These are phyloP conservation scores for Tetracladium maxilliforme DNA, from an alignment of 2,329 filamentous ascomycete species.

Conservation along the genomic window DNA sequence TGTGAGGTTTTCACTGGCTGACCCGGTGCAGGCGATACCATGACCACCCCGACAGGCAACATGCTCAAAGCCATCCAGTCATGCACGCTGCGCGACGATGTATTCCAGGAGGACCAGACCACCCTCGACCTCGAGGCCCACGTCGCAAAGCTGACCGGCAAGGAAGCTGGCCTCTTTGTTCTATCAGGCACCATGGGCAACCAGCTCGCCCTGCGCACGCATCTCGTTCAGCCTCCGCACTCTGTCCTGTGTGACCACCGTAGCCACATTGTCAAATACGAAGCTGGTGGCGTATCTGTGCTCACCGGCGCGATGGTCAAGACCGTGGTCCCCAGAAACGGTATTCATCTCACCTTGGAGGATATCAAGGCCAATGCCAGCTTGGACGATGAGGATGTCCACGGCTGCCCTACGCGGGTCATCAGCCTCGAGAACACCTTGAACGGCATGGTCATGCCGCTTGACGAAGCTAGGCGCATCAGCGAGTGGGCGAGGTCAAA, in stretches of 20 bases:
- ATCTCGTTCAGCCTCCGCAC: slow-evolving; percentile 68
- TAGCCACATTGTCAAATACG: slow-evolving; percentile 59
- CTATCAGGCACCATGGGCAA: slow-evolving; percentile 92
- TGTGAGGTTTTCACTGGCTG: no score
- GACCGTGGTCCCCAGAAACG: slow-evolving; percentile 54
- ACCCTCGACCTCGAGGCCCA: slow-evolving; percentile 64
- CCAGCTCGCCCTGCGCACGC: slow-evolving; percentile 66
- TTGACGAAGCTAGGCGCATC: slow-evolving; percentile 56
- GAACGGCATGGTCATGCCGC: slow-evolving; percentile 63
- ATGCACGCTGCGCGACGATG: slow-evolving; percentile 70
- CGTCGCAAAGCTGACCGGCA: slow-evolving; percentile 57
- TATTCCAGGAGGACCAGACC: slow-evolving; percentile 65
- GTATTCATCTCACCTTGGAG: no score
- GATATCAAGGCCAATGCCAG: slow-evolving; percentile 6
- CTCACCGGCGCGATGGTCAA: slow-evolving; percentile 59
- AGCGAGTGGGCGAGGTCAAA: slow-evolving; percentile 50
- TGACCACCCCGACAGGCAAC: slow-evolving; percentile 62
- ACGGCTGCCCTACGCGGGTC: slow-evolving; percentile 65
- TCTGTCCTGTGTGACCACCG: slow-evolving; percentile 66
- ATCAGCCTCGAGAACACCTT: slow-evolving; percentile 82
- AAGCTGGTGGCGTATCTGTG: slow-evolving; percentile 51
- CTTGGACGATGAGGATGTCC: slow-evolving; percentile 46
- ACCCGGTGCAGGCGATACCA: slow-evolving; percentile 54
- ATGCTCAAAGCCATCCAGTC: slow-evolving; percentile 72
- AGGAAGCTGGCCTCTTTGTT: slow-evolving; percentile 67